Conservation (phyloP, 257 asterid species). For the Pogostemon cablin region DNA sequence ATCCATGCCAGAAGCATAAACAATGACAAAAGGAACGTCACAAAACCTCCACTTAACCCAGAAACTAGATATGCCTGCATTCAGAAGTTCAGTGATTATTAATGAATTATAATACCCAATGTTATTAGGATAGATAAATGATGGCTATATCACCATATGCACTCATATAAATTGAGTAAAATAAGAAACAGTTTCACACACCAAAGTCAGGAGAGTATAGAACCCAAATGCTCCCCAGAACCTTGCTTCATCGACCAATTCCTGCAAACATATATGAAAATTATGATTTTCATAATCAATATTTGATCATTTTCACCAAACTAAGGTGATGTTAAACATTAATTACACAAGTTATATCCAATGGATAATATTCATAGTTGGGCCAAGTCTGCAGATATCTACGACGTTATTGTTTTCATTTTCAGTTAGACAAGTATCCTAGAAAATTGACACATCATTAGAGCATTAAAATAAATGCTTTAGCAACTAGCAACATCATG, state of each 20-base stretch:
- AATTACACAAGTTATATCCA: conserved; percentile 22
- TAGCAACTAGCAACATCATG: conserved; percentile 27
- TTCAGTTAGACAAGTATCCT: conserved; percentile 1
- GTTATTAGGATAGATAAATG: conserved; percentile 21
- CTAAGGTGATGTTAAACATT: conserved; percentile 8
- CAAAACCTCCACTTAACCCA: conserved; percentile 89
- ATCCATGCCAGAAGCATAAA: conserved; percentile 93
- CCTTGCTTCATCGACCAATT: conserved; percentile 78
- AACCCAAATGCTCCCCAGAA: conserved; percentile 99
- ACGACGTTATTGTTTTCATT: conserved; percentile 10
- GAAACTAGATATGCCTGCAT: conserved; percentile 76
- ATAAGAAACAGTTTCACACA: conserved; percentile 39
- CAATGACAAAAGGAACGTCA: conserved; percentile 63
- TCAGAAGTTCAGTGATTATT: conserved; percentile 45
- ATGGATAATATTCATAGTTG: conserved; percentile 9
- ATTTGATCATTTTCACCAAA: conserved; percentile 24
- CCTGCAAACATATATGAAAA: conserved; percentile 49
- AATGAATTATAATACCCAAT: conserved; percentile 17
- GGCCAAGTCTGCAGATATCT: conserved; percentile 18
- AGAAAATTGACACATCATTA: conserved; percentile 2
- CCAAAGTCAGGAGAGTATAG: conserved; percentile 80
- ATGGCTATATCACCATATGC: conserved; percentile 22
- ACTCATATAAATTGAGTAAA: conserved; percentile 26
- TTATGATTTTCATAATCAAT: conserved; percentile 14
- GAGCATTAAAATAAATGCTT: conserved; percentile 14